Evolutionary conservation across 2,329 filamentous ascomycete species (phyloP), one percentile per base, ranked within the genome.

Genomic region (Coccinonectria pachysandricola): DNA sequence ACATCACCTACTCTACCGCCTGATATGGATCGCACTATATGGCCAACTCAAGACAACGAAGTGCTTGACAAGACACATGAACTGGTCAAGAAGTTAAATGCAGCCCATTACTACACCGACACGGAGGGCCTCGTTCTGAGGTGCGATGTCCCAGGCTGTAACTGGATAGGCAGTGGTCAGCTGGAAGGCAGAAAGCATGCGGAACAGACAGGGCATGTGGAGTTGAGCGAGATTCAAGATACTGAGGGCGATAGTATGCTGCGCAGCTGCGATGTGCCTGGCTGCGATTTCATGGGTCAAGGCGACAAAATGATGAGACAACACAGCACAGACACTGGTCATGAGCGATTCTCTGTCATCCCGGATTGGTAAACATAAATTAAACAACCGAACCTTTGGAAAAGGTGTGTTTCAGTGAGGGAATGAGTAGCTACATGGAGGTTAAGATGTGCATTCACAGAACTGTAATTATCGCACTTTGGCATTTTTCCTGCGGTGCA

Each of bases 21-120:
- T 0, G 81, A 91, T 14, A 71, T 78, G 37, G 88, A 96, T 48
- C 71, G 78, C 23, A 63, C 68, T 5, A 55, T 69, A 12, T 79
- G 72, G 66, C 53, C 60, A 7, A 55, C 56, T 1, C 53, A 56
- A 19, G 64, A 72, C 38, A 60, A 68, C n/a, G 79, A 79, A 41
- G 71, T 92, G 1, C 74, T 95, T 28, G 66, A 68, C 10, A 76
- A 69, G 32, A 77, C 87, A 0, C 52, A 69, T 34, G 64, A 72
- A 28, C 56, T 87, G 16, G 80, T 80, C 25, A 54, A 57, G 36
- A 69, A 79, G 34, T 61, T 96, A 19, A 57, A 63, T 35, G 68
- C 77, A 39, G 66, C 72, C 27, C 75, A 92, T 50, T 96, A 96
- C 50, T 95, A 75, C 45, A 95, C 87, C 0, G 85, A 95, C 50